Evolutionary conservation across 2,329 filamentous ascomycete genomes (phyloP).

Genomic region (Aspergillus hortae): DNA sequence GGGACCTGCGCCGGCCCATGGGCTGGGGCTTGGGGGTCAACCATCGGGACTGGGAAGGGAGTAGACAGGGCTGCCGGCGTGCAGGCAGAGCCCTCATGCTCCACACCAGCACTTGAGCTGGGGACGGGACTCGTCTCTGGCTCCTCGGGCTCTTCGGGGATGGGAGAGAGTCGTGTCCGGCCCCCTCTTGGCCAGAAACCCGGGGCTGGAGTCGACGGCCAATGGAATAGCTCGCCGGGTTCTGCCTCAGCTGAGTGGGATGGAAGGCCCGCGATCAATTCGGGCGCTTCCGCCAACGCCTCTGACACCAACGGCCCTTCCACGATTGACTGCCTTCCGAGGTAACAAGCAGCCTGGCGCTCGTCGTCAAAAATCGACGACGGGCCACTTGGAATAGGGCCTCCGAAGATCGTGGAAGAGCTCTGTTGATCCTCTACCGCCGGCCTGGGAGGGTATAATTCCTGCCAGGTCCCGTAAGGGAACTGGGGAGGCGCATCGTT

Average conservation of each 20-base stretch:
- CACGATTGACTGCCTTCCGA: constrained; percentile 4
- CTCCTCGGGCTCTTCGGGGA: constrained; percentile 11
- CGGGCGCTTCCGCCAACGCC: constrained; percentile 12
- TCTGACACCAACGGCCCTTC: constrained; percentile 11
- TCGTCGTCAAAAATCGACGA: constrained; percentile 7
- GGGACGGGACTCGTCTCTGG: constrained; percentile 5
- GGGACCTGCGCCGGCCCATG: not conserved
- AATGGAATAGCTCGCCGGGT: not conserved
- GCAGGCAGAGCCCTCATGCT: not conserved
- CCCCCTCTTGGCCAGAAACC: constrained; percentile 6
- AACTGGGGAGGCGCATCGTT: not conserved
- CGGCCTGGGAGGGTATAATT: not conserved
- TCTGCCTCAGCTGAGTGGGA: constrained; percentile 8
- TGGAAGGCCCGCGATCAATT: constrained; percentile 8
- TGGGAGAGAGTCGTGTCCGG: constrained; percentile 11
- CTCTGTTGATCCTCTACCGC: constrained; percentile 6
- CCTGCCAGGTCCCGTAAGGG: not conserved
- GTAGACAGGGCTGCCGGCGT: not conserved
- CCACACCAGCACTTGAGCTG: constrained; percentile 10
- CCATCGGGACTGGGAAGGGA: constrained; percentile 1
- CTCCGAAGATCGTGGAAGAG: constrained; percentile 6
- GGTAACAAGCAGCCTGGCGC: not conserved
- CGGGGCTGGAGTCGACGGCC: not conserved
- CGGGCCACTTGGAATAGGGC: constrained; percentile 2
- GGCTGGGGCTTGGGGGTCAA: not conserved